Base-by-base conservation (phyloP, 208 protist genomes). In the Trypanosomatidae sp. region DNA sequence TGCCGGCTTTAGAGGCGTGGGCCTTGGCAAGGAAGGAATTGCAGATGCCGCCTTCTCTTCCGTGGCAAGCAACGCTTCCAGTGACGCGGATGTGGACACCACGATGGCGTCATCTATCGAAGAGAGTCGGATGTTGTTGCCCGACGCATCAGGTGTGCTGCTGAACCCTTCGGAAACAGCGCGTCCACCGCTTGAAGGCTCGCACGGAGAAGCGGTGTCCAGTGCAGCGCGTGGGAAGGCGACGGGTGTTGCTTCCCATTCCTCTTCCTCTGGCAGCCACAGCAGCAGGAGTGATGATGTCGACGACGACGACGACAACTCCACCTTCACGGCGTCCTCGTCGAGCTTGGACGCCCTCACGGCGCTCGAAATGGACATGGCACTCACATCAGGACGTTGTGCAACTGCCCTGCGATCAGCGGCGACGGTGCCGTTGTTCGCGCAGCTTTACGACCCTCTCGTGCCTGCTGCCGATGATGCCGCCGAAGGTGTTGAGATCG, bases 351-450 rank as follows among this genome's bases (percentile, higher is more conserved):
- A 88, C 36, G 87, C 76, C 4, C 69, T 90, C 52, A 73, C 65
- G 13, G 79, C 62, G 19, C 53, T 92, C 62, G 85, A 91, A 58
- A 28, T n/a, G 39, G 88, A 89, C 62, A 79, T 95, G 56, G 28
- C 52, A 0, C 62, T 76, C 9, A 90, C 88, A 3, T 52, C 62
- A 62, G 36, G 36, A 7, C 73, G 84, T 5, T 82, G 90, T 13
- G 49, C 44, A n/a, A 49, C 49, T 8, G 82, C 86, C 17, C 64
- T 91, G 19, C 65, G 76, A 10, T 74, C 66, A 1, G 39, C 56
- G 22, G n/a, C 49, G 6, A 30, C 15, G 12, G 73, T 71, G 8
- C 70, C 76, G 0, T 69, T 77, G 2, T 91, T 93, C 39, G 73
- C 80, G 13, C 49, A 79, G 28, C 81, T 93, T 0, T 91, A 93